These are phyloP conservation scores for Fusarium staphyleae DNA, from an alignment of 2,329 filamentous ascomycete genomes.

Conservation along the genomic window DNA sequence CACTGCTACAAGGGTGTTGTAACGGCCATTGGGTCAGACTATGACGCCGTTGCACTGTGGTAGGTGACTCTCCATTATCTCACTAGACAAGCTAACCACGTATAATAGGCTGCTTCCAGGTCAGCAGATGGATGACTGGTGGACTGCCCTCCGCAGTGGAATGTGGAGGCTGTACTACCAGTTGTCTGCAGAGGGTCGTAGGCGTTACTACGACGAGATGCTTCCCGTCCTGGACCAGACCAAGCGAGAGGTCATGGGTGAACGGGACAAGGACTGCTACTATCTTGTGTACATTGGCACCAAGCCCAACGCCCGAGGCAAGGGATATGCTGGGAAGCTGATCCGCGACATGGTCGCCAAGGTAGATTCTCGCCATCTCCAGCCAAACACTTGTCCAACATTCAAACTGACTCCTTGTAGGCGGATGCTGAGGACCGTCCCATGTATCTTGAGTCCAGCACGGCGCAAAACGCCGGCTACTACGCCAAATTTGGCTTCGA, in stretches of 20 bases:
- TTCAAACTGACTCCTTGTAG: slow-evolving; percentile 44
- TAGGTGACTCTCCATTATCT: slow-evolving; percentile 51
- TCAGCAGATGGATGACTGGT: slow-evolving; percentile 74
- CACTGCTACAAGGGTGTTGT: slow-evolving; percentile 78
- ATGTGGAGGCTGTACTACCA: slow-evolving; percentile 80
- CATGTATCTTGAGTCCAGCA: slow-evolving; percentile 82
- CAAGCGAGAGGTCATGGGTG: slow-evolving; percentile 73
- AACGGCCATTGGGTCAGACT: slow-evolving; percentile 76
- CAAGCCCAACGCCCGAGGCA: slow-evolving; percentile 71
- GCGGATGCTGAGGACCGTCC: slow-evolving; percentile 72
- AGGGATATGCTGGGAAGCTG: slow-evolving; percentile 75
- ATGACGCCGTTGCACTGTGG: slow-evolving; percentile 82
- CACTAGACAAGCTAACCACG: slow-evolving; percentile 3
- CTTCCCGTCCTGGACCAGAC: slow-evolving; percentile 76
- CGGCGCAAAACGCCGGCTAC: slow-evolving; percentile 70
- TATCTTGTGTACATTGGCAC: slow-evolving; percentile 87
- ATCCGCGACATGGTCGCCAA: slow-evolving; percentile 72
- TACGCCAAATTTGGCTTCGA: slow-evolving; percentile 81
- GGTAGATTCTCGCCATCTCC: slow-evolving; percentile 51
- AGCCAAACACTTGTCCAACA: background rate
- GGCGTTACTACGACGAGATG: slow-evolving; percentile 80
- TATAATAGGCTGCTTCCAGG: slow-evolving; percentile 74
- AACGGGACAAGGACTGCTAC: slow-evolving; percentile 72
- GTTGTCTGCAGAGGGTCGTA: slow-evolving; percentile 73
- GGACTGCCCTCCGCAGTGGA: slow-evolving; percentile 75